These are phyloP conservation scores for Talaromyces sp. DNA, from an alignment of 2,329 filamentous ascomycete species.

Conservation along the genomic window DNA sequence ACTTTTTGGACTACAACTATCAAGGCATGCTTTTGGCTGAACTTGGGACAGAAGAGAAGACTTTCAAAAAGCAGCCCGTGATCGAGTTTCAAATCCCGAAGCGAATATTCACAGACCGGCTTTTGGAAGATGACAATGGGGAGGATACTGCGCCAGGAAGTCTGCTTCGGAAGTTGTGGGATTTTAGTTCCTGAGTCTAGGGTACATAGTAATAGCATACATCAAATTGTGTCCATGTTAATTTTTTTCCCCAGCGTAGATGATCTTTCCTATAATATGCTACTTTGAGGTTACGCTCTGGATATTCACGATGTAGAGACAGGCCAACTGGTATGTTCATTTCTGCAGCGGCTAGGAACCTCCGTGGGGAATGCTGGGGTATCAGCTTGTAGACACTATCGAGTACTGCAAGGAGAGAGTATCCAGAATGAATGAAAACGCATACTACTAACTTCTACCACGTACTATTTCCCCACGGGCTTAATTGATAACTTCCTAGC, in stretches of 20 bases:
- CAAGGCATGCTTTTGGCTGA: slow-evolving; percentile 72
- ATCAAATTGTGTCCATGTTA: neutral
- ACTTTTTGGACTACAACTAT: slow-evolving; percentile 95
- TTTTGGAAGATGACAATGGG: slow-evolving; percentile 37
- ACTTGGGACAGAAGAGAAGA: slow-evolving; percentile 57
- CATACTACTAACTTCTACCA: too few relatives aligned
- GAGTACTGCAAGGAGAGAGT: too few relatives aligned
- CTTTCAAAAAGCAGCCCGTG: slow-evolving; percentile 75
- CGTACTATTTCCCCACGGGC: too few relatives aligned
- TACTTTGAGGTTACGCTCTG: neutral
- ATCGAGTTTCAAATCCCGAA: slow-evolving; percentile 95
- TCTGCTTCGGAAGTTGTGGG: slow-evolving; percentile 35
- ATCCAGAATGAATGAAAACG: too few relatives aligned
- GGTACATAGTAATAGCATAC: neutral
- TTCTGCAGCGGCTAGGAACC: neutral
- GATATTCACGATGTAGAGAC: neutral
- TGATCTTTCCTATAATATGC: neutral
- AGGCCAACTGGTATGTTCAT: neutral
- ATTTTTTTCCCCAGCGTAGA: neutral
- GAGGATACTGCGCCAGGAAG: slow-evolving; percentile 33
- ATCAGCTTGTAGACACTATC: neutral
- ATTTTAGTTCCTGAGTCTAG: slow-evolving; percentile 20
- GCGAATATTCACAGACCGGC: slow-evolving; percentile 59
- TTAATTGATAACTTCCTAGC: too few relatives aligned
- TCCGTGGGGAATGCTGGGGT: neutral